These are phyloP conservation scores for Blumeriella jaapii DNA, from an alignment of 2,329 filamentous ascomycete genomes.

Conservation along the genomic window DNA sequence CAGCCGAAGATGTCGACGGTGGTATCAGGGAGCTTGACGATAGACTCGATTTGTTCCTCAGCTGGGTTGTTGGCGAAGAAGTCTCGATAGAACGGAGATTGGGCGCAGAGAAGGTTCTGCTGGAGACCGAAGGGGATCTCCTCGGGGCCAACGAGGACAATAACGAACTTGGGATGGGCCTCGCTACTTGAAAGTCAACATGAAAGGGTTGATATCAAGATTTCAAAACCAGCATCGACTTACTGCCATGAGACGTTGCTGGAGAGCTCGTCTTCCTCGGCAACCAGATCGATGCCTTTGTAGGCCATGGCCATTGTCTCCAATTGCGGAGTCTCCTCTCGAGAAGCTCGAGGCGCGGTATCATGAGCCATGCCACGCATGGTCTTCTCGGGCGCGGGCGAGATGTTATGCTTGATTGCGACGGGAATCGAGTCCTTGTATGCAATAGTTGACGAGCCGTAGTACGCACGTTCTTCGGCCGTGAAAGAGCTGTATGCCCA, in stretches of 20 bases:
- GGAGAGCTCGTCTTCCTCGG: slow-evolving; percentile 15
- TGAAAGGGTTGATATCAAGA: not conserved
- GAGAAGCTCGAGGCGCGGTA: not conserved
- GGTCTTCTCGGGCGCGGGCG: not conserved
- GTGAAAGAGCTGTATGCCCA: not conserved
- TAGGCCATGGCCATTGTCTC: slow-evolving; percentile 15
- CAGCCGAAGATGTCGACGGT: slow-evolving; percentile 21
- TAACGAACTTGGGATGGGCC: slow-evolving; percentile 23
- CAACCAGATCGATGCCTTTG: slow-evolving; percentile 18
- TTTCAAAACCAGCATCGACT: no score
- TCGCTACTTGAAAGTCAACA: slow-evolving; percentile 11
- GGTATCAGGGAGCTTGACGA: slow-evolving; percentile 21
- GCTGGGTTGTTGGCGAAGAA: slow-evolving; percentile 14
- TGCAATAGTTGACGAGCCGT: slow-evolving; percentile 4
- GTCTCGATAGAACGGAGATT: slow-evolving; percentile 23
- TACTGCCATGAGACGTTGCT: slow-evolving; percentile 23
- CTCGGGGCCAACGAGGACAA: slow-evolving; percentile 21
- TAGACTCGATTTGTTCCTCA: slow-evolving; percentile 15
- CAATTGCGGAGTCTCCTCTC: not conserved
- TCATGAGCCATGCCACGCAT: not conserved
- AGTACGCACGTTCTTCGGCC: slow-evolving; percentile 3
- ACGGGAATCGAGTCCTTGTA: slow-evolving; percentile 4
- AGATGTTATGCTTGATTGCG: not conserved
- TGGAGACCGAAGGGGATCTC: slow-evolving; percentile 25
- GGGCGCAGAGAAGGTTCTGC: slow-evolving; percentile 22